Evolutionary conservation across 768 basidiomycete genomes (phyloP), one percentile per base, ranked within the genome.

Genomic region (Macrolepiota albuminosa): DNA sequence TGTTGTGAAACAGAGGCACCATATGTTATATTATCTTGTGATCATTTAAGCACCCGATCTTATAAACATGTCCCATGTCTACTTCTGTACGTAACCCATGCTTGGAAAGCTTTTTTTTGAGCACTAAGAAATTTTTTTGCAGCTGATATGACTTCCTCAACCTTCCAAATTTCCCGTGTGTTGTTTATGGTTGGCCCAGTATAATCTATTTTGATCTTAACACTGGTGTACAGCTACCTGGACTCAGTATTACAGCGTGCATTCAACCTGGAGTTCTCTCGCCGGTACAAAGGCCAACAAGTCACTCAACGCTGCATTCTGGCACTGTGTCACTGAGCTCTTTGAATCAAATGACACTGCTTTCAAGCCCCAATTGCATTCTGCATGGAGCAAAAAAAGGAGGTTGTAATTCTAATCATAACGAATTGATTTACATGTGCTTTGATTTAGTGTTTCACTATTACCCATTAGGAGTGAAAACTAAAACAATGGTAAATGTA

Each of bases 261-360:
- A 85, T 3, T 68, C 74, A 24, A 72, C 75, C 6, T 86, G 85
- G 64, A 81, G 80, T 0, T 69, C 79, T 16, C 73, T 79, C 3
- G 77, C 79, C 13, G 73, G 73, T 33, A 70, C 79, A 58, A 66
- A 68, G 11, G 64, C 75, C 0, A 70, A 59, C 1, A 69, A 75
- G 51, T 67, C 84, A 1, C 73, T 87, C 13, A 74, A 71, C 29
- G 75, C 84, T 2, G 69, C 78, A 9, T 86, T 87, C 71, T 87
- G 85, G 85, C 85, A 87, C 67, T 70, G 71, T 47, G 74, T 86
- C 8, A 86, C 85, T 0, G 83, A 84, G 57, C 78, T 72, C 0
- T 82, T 85, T 60, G 77, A 70, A 45, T 59, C 68, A n/a, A 80
- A 84, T 63, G 76, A 81, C 42, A 69, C 70, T 11, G 74, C 77